Evolutionary conservation across 495 filamentous ascomycete genomes (phyloP).

Genomic region (Penicillium ochrochloron): DNA sequence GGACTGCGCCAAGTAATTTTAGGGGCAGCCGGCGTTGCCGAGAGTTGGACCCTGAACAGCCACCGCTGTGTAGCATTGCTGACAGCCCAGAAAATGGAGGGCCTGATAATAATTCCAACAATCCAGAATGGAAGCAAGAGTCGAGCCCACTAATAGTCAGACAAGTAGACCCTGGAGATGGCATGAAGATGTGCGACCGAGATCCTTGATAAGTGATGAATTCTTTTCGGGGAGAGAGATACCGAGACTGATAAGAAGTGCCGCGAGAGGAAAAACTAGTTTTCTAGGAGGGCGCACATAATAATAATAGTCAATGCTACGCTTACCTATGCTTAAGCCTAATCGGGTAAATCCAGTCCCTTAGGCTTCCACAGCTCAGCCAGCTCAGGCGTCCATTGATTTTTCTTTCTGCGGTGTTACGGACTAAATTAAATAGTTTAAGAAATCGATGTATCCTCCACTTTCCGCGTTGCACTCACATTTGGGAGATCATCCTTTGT

Average conservation of each 20-base stretch:
- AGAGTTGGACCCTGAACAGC: background rate
- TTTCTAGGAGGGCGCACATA: background rate
- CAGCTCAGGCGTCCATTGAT: background rate
- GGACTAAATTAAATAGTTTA: background rate
- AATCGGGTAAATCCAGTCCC: background rate
- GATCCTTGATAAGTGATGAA: no score
- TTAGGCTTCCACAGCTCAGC: no score
- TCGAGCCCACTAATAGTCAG: no score
- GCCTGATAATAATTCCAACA: no score
- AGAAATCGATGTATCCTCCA: background rate
- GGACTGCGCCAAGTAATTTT: no score
- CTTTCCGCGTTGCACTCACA: background rate
- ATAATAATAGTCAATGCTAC: background rate
- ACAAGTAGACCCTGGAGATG: no score
- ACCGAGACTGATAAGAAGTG: no score
- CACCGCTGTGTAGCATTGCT: background rate
- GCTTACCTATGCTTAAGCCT: background rate
- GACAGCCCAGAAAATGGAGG: no score
- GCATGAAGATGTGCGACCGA: no score
- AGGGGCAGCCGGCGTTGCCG: background rate
- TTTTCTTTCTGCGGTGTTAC: background rate
- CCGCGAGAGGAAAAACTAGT: background rate
- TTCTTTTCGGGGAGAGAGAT: no score
- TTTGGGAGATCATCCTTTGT: no score
- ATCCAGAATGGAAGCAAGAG: no score